Evolutionary conservation across 306 rosid species (phyloP).

Genomic region (Cucumis melo): DNA sequence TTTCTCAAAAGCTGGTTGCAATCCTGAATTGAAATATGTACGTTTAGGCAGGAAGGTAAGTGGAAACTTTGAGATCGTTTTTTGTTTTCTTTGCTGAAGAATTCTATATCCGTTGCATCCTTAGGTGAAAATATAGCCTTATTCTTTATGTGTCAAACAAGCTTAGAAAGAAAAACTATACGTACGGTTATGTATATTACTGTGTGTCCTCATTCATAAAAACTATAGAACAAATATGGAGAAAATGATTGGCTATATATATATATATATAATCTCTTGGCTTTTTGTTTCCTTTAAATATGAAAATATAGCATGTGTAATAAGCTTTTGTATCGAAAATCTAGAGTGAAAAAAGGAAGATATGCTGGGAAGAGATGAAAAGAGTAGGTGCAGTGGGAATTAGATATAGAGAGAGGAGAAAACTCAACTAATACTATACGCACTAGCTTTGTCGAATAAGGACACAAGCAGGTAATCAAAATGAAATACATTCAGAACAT

Average conservation of each 20-base stretch:
- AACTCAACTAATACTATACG: conserved; percentile 24
- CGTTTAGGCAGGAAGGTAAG: conserved; percentile 90
- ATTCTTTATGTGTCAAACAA: no score
- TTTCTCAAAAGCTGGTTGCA: conserved; percentile 69
- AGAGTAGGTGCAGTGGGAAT: not conserved
- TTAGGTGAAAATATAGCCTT: not conserved
- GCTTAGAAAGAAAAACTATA: no score
- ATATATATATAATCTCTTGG: no score
- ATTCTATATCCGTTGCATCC: not conserved
- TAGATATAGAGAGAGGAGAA: not conserved
- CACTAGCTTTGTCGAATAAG: conserved; percentile 68
- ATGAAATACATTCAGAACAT: not conserved
- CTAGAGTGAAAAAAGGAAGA: not conserved
- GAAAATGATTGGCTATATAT: no score
- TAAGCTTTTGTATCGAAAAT: no score
- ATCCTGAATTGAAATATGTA: conserved; percentile 62
- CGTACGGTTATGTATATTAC: no score
- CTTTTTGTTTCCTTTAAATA: no score
- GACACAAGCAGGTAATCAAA: conserved; percentile 68
- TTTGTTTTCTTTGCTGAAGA: not conserved
- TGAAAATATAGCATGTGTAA: no score
- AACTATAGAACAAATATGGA: no score
- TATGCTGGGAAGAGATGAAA: not conserved
- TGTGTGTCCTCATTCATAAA: no score
- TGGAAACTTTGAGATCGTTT: not conserved